Base-by-base conservation (phyloP, 1,284 basidiomycete genomes). In the Sparassis latifolia region DNA sequence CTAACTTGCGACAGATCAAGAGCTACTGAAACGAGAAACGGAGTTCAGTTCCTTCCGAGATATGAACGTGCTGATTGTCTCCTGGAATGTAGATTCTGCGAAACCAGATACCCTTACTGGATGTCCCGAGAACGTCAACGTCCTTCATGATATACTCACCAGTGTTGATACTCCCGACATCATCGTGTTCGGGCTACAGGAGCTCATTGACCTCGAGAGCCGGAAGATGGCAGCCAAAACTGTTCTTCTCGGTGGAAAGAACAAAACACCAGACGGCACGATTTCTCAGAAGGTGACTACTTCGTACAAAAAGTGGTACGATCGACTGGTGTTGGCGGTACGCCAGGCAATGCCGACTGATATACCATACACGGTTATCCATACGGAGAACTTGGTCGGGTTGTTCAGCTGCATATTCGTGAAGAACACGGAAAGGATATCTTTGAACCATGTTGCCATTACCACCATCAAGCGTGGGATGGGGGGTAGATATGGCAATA, bases 61-160 rank as follows among this genome's bases (percentile, higher is more conserved):
- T 27, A 69, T 97, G 54, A 87, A 80, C 7, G 73, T 89, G 0
- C 82, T 98, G n/a, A 77, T 93, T 35, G 80, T 93, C 40, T 88
- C 93, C 0, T 99, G 92, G 92, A 99, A 99, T 66, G 82, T 93
- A 47, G 95, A 96, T 65, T 88, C 93, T 1, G 84, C 86, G 2
- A 84, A 86, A 55, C 95, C 95, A 0, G 82, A 85, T 40, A 74
- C 86, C 10, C 72, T 99, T 20, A 72, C 67, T 0, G 79, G 80
- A 6, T 73, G 76, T 20, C 61, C 74, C 1, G 82, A 80, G 31
- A 95, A 92, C 61, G 65, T 79, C 42, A 77, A 74, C 49, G 91
- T 96, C 70, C 70, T 97, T 7, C 73, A 79, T 12, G 78, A 92
- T 40, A 81, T 82, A 3, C 72, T 97, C 12, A 71, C 67, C 2